Evolutionary conservation across 306 rosid genomes (phyloP).

Genomic region (Lathyrus aphaca): DNA sequence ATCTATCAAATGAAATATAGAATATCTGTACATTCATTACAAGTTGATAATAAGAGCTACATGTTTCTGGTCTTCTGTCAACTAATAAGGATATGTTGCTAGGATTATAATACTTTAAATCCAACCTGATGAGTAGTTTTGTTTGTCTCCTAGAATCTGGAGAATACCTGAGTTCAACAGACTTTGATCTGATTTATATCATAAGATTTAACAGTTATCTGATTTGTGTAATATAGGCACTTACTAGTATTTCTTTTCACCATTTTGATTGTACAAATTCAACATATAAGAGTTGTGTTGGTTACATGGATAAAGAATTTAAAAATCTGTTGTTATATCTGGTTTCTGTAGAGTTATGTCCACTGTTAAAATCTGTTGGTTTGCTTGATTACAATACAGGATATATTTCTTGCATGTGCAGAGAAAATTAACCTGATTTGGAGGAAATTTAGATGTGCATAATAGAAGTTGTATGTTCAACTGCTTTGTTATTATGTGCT

Average conservation of each 20-base stretch:
- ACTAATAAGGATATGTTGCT: constrained; percentile 11
- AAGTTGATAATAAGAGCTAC: neutral
- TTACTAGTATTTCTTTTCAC: neutral
- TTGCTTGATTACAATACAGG: constrained; percentile 7
- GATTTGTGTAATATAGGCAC: constrained; percentile 15
- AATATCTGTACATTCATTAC: neutral
- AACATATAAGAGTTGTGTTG: constrained; percentile 15
- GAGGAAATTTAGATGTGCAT: neutral
- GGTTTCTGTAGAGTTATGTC: no score
- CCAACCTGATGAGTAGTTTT: constrained; percentile 26
- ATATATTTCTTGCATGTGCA: neutral
- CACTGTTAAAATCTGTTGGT: neutral
- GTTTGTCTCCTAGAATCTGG: constrained; percentile 19
- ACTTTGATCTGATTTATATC: constrained; percentile 31
- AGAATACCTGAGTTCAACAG: constrained; percentile 1
- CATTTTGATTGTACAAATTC: constrained; percentile 13
- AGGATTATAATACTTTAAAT: neutral
- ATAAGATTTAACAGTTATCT: constrained; percentile 8
- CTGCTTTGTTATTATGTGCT: constrained; percentile 12
- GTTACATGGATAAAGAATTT: constrained; percentile 13
- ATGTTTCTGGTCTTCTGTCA: constrained; percentile 7
- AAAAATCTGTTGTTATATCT: no score
- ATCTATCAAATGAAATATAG: neutral
- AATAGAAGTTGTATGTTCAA: constrained; percentile 6
- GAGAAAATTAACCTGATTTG: constrained; percentile 13